phyloP scores from a whole-genome alignment of 352 stramenopile species.

The Pythium oligandrum region DNA sequence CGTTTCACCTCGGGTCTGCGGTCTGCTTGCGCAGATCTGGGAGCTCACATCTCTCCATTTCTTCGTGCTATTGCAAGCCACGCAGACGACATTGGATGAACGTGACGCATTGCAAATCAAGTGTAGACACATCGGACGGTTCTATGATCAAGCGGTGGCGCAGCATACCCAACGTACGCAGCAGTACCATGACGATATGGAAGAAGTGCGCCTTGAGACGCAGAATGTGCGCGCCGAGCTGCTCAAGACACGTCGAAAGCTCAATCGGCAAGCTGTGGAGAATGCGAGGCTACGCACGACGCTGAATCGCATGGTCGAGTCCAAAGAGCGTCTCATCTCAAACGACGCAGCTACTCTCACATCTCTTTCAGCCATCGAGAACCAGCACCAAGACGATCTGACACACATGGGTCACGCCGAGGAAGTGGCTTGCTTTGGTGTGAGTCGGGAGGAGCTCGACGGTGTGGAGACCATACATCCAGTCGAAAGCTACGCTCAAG shows the following conservation, averaged over 20 bases:
- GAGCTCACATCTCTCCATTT: constrained; percentile 60
- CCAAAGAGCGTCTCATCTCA: constrained; percentile 10
- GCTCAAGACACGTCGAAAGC: constrained; percentile 43
- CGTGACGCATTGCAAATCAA: constrained; percentile 26
- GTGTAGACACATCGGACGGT: constrained; percentile 23
- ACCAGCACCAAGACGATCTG: not conserved
- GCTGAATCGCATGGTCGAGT: constrained; percentile 32
- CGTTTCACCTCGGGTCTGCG: constrained; percentile 41
- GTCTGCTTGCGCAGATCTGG: constrained; percentile 51
- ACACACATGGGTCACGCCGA: constrained; percentile 28
- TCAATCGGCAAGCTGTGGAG: constrained; percentile 42
- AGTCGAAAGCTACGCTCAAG: constrained; percentile 46
- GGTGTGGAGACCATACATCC: constrained; percentile 34
- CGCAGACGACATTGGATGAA: constrained; percentile 30
- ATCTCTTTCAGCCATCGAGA: not conserved
- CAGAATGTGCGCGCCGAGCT: constrained; percentile 47
- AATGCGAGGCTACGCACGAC: constrained; percentile 43
- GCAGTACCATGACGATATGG: constrained; percentile 33
- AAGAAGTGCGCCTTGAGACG: constrained; percentile 25
- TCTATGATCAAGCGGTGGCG: constrained; percentile 24
- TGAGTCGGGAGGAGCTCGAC: constrained; percentile 31
- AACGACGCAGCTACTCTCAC: too few relatives aligned
- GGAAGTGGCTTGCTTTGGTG: constrained; percentile 43
- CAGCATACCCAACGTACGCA: constrained; percentile 26
- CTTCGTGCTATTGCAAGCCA: constrained; percentile 54